Conservation (phyloP, 768 basidiomycete species). For the Crassisporium funariophilum region DNA sequence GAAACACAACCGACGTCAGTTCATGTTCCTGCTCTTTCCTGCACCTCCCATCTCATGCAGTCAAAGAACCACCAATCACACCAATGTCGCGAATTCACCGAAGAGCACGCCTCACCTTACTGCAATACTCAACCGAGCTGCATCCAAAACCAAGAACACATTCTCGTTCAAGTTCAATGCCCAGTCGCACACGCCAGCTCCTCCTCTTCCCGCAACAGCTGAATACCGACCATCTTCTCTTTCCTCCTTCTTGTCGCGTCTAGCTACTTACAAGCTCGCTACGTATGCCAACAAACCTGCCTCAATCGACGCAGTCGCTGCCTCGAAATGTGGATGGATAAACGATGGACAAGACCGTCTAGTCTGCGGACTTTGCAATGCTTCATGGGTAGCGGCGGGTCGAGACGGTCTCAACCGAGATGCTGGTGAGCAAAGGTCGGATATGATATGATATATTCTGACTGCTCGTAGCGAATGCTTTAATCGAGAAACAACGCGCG, state of each 20-base stretch:
- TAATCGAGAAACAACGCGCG: conserved; percentile 72
- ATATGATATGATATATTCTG: conserved; percentile 8
- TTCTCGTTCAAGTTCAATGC: conserved; percentile 46
- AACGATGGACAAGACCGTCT: conserved; percentile 83
- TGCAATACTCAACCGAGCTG: conserved; percentile 70
- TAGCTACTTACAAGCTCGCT: conserved; percentile 75
- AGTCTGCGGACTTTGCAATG: conserved; percentile 69
- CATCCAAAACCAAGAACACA: conserved; percentile 53
- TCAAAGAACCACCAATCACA: too few species aligned
- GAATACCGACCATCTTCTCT: conserved; percentile 83
- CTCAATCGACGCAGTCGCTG: conserved; percentile 75
- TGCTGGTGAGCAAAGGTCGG: conserved; percentile 63
- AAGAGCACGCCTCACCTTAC: conserved; percentile 71
- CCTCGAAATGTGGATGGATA: conserved; percentile 80
- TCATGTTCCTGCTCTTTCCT: too few species aligned
- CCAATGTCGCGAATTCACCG: conserved; percentile 33
- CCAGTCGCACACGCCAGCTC: conserved; percentile 30
- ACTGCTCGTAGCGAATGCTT: conserved; percentile 52
- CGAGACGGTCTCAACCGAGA: conserved; percentile 74
- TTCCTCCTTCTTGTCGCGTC: conserved; percentile 69
- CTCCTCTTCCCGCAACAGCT: conserved; percentile 39
- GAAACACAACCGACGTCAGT: conserved; percentile 27
- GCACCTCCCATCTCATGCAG: too few species aligned
- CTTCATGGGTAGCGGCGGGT: conserved; percentile 74
- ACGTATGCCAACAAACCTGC: conserved; percentile 82